A percentile compares a stretch with the other conserved stretches of the same genome.
Evolutionary conservation across 2,329 filamentous ascomycete genomes (phyloP).

Genomic region (Lecanicillium sp.): DNA sequence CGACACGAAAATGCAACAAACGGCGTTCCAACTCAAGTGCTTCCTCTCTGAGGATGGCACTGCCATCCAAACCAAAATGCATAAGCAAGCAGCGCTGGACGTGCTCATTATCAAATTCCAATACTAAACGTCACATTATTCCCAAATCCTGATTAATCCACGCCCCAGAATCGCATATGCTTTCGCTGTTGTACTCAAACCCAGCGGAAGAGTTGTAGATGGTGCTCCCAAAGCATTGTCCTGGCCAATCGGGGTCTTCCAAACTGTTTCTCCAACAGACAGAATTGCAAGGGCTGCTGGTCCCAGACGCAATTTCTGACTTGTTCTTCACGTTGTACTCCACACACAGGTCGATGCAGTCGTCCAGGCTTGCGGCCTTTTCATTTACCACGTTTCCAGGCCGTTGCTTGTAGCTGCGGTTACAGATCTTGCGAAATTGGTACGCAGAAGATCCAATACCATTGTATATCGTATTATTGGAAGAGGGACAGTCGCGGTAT

Average conservation of each 20-base stretch:
- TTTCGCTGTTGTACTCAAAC: conserved; percentile 3
- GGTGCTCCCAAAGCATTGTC: conserved; percentile 10
- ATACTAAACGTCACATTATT: background rate
- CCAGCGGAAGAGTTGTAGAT: conserved; percentile 5
- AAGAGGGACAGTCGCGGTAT: conserved; percentile 10
- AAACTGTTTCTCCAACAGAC: conserved; percentile 10
- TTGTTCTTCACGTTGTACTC: conserved; percentile 9
- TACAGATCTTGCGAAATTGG: conserved; percentile 10
- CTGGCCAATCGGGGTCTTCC: conserved; percentile 5
- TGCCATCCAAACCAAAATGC: too few species aligned
- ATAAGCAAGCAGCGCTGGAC: too few species aligned
- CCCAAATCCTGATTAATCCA: conserved; percentile 8
- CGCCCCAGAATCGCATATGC: conserved; percentile 7
- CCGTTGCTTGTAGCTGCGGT: conserved; percentile 1
- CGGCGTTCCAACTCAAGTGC: too few species aligned
- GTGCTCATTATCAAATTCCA: too few species aligned
- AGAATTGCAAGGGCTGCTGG: conserved; percentile 6
- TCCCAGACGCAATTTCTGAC: conserved; percentile 3
- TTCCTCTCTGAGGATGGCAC: too few species aligned
- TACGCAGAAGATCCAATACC: background rate
- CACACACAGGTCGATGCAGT: conserved; percentile 9
- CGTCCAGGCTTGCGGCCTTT: conserved; percentile 7
- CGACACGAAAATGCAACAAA: too few species aligned
- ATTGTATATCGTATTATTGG: conserved; percentile 8
- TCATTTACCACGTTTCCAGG: conserved; percentile 5